Base-by-base conservation (phyloP, 192 early-diverging fungal genomes). In the Neocallimastix lanati region DNA sequence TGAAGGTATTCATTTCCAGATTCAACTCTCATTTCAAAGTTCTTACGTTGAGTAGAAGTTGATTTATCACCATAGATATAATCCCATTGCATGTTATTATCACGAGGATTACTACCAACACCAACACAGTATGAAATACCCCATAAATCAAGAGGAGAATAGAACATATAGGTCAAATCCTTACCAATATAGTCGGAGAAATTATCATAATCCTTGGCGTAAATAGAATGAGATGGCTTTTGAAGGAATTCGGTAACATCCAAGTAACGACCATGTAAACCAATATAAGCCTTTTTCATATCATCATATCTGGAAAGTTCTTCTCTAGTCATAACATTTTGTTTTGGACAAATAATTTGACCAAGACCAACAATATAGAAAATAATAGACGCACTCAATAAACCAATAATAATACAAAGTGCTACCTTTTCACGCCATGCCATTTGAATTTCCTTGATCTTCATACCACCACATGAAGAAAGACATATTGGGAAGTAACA, bases 391-490 rank as follows among this genome's bases (percentile, higher is more conserved):
- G 82, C 88, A 28, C 93, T 94, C 79, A 96, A 83, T 67, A 94
- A 88, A 28, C 92, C 85, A 76, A 97, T 94, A 78, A 98, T 84
- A 80, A 93, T 82, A 81, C 94, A 96, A 29, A 99, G 87, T 1
- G 91, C 86, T 1, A 93, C 87, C 84, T 98, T 98, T 85, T 98
- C 96, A 77, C 96, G 87, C 95, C 94, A 98, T 16, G 96, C 96
- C 94, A 96, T 96, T 77, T 90, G 93, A 37, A 98, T 89, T 84
- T 98, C 95, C 78, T 93, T 88, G 38, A 95, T 91, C 83, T 91
- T 93, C 93, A 96, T 93, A 77, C 86, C 85, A 28, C 91, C 94
- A 81, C 92, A 86, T 33, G 79, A 81, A 4, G 82, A 80, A 28
- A 94, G 82, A 58, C 84, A 85, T 35, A 81, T 88, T 14, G 88